phyloP scores from a whole-genome alignment of 1,284 basidiomycete species.

The Ganoderma leucocontextum region DNA sequence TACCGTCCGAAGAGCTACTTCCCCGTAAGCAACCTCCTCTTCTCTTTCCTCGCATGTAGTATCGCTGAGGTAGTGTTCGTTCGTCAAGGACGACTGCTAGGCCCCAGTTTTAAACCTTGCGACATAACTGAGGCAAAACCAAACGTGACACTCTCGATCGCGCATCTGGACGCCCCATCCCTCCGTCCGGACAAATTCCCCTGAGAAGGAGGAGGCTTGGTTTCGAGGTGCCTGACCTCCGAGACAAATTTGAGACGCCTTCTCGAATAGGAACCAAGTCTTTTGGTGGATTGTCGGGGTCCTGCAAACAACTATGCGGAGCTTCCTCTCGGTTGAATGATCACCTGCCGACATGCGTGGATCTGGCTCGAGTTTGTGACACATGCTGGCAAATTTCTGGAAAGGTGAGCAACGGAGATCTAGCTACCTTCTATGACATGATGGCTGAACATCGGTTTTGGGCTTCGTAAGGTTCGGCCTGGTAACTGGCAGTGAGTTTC shows the following conservation, averaged over 20 bases:
- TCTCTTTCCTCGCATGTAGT: neutral
- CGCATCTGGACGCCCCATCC: neutral
- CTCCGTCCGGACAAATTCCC: neutral
- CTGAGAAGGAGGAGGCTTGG: neutral
- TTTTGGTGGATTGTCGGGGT: constrained; percentile 2
- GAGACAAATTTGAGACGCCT: neutral
- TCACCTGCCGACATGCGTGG: constrained; percentile 24
- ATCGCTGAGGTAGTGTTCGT: neutral
- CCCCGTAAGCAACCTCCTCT: neutral
- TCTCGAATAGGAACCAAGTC: neutral
- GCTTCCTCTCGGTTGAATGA: constrained; percentile 16
- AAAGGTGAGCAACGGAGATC: constrained; percentile 2
- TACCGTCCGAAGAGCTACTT: neutral
- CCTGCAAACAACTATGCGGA: constrained; percentile 18
- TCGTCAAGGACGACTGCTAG: neutral
- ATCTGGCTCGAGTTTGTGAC: constrained; percentile 24
- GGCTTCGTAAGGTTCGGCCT: constrained; percentile 13
- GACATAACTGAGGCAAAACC: neutral
- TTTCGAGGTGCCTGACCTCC: neutral
- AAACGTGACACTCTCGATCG: neutral
- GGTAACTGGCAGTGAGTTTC: neutral
- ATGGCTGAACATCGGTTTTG: constrained; percentile 31
- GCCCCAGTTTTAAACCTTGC: neutral
- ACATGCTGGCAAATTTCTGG: constrained; percentile 18
- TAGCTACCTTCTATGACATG: constrained; percentile 13